Evolutionary conservation across 2,329 filamentous ascomycete species (phyloP).

Genomic region (Ustulina deusta): DNA sequence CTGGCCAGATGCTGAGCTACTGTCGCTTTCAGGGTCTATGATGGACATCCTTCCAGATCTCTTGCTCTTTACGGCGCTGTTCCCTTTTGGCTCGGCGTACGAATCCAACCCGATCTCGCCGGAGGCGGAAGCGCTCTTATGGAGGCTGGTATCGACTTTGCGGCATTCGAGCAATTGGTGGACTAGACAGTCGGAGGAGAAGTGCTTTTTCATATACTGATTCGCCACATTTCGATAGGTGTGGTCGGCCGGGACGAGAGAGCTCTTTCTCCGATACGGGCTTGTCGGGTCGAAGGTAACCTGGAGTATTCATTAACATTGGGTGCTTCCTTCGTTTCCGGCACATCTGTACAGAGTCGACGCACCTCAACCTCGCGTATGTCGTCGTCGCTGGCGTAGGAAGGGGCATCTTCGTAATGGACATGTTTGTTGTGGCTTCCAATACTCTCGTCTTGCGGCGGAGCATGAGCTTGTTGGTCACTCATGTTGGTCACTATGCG

Average conservation of each 20-base stretch:
- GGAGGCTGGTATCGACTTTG: slow-evolving; percentile 48
- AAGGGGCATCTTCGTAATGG: slow-evolving; percentile 55
- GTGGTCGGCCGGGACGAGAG: slow-evolving; percentile 66
- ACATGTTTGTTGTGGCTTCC: slow-evolving; percentile 46
- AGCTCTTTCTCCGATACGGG: slow-evolving; percentile 74
- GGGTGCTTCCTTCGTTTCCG: background rate
- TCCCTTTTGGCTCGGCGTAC: slow-evolving; percentile 54
- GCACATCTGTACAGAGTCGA: background rate
- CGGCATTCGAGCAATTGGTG: slow-evolving; percentile 74
- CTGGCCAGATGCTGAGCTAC: slow-evolving; percentile 62
- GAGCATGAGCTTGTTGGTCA: slow-evolving; percentile 28
- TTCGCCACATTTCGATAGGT: slow-evolving; percentile 53
- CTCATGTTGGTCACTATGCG: slow-evolving; percentile 33
- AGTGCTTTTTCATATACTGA: slow-evolving; percentile 51
- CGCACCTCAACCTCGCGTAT: slow-evolving; percentile 64
- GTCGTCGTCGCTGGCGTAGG: slow-evolving; percentile 65
- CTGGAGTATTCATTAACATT: slow-evolving; percentile 51
- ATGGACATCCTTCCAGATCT: slow-evolving; percentile 36
- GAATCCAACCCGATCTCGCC: slow-evolving; percentile 48
- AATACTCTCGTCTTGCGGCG: slow-evolving; percentile 38
- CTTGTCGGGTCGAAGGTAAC: slow-evolving; percentile 73
- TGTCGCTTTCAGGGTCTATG: slow-evolving; percentile 57
- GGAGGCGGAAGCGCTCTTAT: slow-evolving; percentile 42
- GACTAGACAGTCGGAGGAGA: slow-evolving; percentile 69
- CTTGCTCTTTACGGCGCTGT: slow-evolving; percentile 29